These are phyloP conservation scores for Volutella citrinella DNA, from an alignment of 2,329 filamentous ascomycete species.

Conservation along the genomic window DNA sequence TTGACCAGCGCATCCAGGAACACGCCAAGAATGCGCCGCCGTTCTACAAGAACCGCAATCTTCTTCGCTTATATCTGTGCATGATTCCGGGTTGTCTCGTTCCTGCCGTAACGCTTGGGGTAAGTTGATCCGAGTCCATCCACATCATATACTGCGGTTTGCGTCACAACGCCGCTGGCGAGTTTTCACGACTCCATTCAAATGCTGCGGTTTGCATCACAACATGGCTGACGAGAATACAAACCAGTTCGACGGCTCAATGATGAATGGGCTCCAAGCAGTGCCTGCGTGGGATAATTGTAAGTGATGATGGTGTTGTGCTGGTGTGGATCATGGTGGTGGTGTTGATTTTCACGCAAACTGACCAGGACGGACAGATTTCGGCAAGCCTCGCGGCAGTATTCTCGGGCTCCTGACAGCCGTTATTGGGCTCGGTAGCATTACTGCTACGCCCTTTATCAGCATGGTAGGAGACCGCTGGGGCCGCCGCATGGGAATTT, in stretches of 20 bases:
- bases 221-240: no score
- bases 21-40: conserved; percentile 4
- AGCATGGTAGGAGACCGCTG: conserved; percentile 24
- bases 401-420: conserved; percentile 24
- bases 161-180: no score
- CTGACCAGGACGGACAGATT: no score
- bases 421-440: conserved; percentile 43
- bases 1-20: conserved; percentile 3
- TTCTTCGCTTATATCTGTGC: conserved; percentile 10
- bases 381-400: conserved; percentile 26
- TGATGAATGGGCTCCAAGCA: conserved; percentile 28
- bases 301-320: not conserved
- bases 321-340: not conserved
- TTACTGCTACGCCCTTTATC: conserved; percentile 29
- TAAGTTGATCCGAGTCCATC: no score
- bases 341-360: not conserved
- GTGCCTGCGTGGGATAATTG: conserved; percentile 16
- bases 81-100: conserved; percentile 13
- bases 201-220: no score
- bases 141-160: no score
- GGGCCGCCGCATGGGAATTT: conserved; percentile 26
- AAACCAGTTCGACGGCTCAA: conserved; percentile 46
- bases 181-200: no score
- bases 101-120: conserved; percentile 24
- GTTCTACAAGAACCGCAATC: conserved; percentile 8